These are phyloP conservation scores for Herpotrichia juniperi DNA, from an alignment of 2,329 filamentous ascomycete genomes.

Conservation along the genomic window DNA sequence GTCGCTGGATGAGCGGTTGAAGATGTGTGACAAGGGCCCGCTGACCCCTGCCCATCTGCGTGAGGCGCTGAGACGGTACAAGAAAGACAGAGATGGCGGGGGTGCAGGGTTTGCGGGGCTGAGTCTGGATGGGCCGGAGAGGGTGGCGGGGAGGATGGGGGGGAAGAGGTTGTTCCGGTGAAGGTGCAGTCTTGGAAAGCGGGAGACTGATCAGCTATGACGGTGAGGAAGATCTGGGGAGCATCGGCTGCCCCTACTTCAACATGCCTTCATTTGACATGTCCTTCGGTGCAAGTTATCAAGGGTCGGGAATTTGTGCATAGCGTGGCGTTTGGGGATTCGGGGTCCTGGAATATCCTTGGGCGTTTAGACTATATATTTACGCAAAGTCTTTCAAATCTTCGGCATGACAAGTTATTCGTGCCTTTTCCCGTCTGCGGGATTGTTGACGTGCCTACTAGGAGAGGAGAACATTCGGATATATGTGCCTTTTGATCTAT, in stretches of 20 bases:
- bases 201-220: not conserved
- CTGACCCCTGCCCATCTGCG: constrained; percentile 76
- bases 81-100: constrained; percentile 65
- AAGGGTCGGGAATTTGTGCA: constrained; percentile 1
- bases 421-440: too few relatives aligned
- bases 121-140: constrained; percentile 55
- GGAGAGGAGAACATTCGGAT: too few relatives aligned
- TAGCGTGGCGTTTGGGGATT: constrained; percentile 11
- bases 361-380: too few relatives aligned
- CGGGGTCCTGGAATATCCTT: not conserved
- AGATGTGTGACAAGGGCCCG: constrained; percentile 56
- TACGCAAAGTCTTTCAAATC: too few relatives aligned
- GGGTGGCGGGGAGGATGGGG: constrained; percentile 51
- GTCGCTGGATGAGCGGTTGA: constrained; percentile 32
- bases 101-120: constrained; percentile 59
- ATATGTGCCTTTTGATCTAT: too few relatives aligned
- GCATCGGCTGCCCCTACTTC: not conserved
- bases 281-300: not conserved
- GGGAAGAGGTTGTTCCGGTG: constrained; percentile 54
- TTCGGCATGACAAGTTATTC: too few relatives aligned
- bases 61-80: constrained; percentile 74
- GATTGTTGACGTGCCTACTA: too few relatives aligned
- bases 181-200: constrained; percentile 3
- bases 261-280: not conserved
- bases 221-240: not conserved